These are phyloP conservation scores for Oehlia diaphana DNA, from an alignment of 192 early-diverging fungal genomes.

Conservation along the genomic window DNA sequence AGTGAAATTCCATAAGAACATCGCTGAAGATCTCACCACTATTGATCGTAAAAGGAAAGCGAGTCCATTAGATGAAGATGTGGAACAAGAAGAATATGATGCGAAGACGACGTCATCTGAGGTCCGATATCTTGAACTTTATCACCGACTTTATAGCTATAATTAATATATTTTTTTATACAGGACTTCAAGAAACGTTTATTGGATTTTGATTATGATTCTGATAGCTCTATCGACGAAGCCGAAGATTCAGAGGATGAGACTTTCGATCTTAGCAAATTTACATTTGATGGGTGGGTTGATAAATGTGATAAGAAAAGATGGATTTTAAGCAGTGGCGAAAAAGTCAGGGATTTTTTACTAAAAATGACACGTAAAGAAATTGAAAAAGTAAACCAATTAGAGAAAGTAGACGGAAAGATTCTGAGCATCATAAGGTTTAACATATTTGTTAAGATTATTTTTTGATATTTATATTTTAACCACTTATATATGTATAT, in stretches of 20 bases:
- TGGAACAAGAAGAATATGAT: too few relatives aligned
- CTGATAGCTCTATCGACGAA: neutral
- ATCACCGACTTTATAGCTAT: too few relatives aligned
- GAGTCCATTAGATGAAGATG: too few relatives aligned
- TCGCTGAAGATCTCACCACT: neutral
- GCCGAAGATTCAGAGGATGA: neutral
- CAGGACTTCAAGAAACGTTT: neutral
- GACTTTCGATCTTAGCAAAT: neutral
- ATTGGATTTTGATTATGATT: neutral
- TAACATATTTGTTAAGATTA: too few relatives aligned
- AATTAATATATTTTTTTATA: too few relatives aligned
- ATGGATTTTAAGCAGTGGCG: conserved; percentile 18
- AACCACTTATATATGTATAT: neutral
- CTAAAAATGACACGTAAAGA: too few relatives aligned
- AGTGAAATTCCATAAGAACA: conserved; percentile 23
- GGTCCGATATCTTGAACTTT: too few relatives aligned
- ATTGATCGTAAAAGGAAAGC: too few relatives aligned
- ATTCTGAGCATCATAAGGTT: too few relatives aligned
- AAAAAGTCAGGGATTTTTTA: neutral
- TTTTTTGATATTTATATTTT: too few relatives aligned
- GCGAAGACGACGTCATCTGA: neutral
- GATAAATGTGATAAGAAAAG: neutral
- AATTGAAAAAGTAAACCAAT: too few relatives aligned
- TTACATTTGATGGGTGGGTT: neutral
- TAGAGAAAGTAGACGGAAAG: too few relatives aligned